phyloP scores from a whole-genome alignment of 768 basidiomycete species.

The Coprinopsis marcescibilis region DNA sequence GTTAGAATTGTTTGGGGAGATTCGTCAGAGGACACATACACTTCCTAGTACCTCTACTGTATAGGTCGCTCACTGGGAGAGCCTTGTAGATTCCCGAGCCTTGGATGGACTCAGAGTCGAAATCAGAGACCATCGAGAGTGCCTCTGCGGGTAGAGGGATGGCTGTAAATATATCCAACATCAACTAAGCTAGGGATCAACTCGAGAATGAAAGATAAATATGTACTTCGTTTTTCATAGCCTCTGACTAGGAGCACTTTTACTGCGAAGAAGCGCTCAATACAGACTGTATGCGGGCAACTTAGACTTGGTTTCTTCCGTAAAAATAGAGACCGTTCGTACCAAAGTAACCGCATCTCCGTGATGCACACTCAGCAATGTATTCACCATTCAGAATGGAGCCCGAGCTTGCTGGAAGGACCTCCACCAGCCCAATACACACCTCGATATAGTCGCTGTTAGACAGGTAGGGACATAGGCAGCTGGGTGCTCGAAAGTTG shows the following conservation, averaged over 20 bases:
- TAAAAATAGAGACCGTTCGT: too few species aligned
- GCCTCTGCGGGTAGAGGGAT: background rate
- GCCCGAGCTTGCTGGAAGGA: background rate
- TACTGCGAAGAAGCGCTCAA: background rate
- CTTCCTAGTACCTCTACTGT: too few species aligned
- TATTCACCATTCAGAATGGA: background rate
- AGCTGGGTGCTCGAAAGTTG: background rate
- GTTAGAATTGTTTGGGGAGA: too few species aligned
- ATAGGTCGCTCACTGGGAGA: too few species aligned
- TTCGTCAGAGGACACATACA: too few species aligned
- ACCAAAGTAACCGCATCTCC: background rate
- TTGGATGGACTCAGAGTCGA: too few species aligned
- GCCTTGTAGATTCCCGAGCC: too few species aligned
- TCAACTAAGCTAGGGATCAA: too few species aligned
- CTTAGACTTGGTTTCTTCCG: too few species aligned
- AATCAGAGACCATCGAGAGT: background rate
- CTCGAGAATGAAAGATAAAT: background rate
- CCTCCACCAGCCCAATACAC: background rate
- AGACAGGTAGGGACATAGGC: background rate
- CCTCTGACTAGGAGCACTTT: background rate
- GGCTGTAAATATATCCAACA: background rate
- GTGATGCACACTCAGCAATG: background rate
- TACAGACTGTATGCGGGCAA: background rate
- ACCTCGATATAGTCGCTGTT: background rate
- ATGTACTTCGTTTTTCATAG: too few species aligned